A percentile compares a stretch with the other conserved stretches of the same genome.
Conservation (phyloP, 805 yeast genomes). For the Ogataea chonburiensis region DNA sequence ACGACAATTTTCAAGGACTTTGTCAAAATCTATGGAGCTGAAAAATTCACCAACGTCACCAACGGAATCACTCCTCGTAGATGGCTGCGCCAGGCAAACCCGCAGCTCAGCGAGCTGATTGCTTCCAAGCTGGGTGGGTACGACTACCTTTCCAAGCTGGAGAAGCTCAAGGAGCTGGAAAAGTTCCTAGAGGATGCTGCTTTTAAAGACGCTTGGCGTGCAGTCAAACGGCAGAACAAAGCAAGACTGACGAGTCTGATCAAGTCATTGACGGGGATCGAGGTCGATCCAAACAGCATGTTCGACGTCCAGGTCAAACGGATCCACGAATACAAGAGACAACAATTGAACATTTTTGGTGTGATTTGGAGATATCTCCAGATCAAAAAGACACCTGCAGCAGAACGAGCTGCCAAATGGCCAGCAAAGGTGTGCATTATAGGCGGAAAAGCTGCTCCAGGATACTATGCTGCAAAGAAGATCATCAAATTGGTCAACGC, state of each 20-base stretch:
- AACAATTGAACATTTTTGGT: slow-evolving; percentile 89
- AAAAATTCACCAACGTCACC: slow-evolving; percentile 87
- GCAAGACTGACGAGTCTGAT: slow-evolving; percentile 62
- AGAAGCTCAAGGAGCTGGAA: slow-evolving; percentile 64
- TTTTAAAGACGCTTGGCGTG: slow-evolving; percentile 70
- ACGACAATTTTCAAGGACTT: slow-evolving; percentile 90
- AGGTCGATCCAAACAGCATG: slow-evolving; percentile 68
- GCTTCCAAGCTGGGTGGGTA: slow-evolving; percentile 68
- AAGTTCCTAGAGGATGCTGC: slow-evolving; percentile 62
- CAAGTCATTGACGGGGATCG: slow-evolving; percentile 57
- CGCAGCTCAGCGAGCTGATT: slow-evolving; percentile 71
- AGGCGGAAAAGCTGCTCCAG: slow-evolving; percentile 98
- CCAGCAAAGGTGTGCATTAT: slow-evolving; percentile 77
- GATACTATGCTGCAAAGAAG: slow-evolving; percentile 91
- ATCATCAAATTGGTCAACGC: slow-evolving; percentile 82
- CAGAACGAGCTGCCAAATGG: slow-evolving; percentile 57
- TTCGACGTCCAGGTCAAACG: slow-evolving; percentile 94
- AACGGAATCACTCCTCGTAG: slow-evolving; percentile 96
- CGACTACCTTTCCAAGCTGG: slow-evolving; percentile 66
- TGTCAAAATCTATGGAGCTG: slow-evolving; percentile 75
- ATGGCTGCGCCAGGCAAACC: slow-evolving; percentile 94
- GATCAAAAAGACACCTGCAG: slow-evolving; percentile 64
- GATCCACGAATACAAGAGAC: slow-evolving; percentile 94
- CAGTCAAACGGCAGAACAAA: slow-evolving; percentile 70
- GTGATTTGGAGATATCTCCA: slow-evolving; percentile 78